Percentiles rank a stretch among this genome's conserved stretches.
These are phyloP conservation scores for Inga laurina DNA, from an alignment of 306 rosid species.

Conservation along the genomic window DNA sequence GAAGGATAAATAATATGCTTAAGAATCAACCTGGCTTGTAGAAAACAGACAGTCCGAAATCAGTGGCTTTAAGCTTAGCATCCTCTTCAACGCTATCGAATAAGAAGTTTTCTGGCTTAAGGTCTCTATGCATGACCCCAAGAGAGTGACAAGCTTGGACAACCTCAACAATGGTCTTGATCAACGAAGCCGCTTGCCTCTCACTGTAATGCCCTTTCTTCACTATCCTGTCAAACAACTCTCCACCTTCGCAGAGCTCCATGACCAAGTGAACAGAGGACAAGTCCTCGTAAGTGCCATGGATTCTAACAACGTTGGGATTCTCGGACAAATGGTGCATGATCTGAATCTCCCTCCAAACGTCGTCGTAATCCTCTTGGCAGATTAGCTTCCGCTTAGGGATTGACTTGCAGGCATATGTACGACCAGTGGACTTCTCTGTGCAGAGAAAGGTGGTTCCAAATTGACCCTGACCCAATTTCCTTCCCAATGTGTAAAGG, in stretches of 20 bases:
- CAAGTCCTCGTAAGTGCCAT: constrained; percentile 49
- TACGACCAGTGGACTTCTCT: constrained; percentile 30
- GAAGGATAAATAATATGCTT: background rate
- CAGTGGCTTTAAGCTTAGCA: constrained; percentile 58
- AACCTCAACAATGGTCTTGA: constrained; percentile 54
- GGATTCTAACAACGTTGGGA: constrained; percentile 48
- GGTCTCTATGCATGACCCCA: constrained; percentile 67
- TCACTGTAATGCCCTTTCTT: constrained; percentile 61
- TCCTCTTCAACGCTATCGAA: constrained; percentile 51
- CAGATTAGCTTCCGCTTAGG: constrained; percentile 52
- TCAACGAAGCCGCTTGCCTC: constrained; percentile 47
- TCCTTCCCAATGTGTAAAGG: constrained; percentile 43
- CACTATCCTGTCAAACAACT: constrained; percentile 57
- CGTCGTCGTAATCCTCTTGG: constrained; percentile 61
- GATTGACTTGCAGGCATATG: constrained; percentile 57
- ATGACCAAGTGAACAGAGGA: constrained; percentile 52
- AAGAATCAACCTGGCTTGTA: constrained; percentile 50
- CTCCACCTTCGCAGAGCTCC: constrained; percentile 62
- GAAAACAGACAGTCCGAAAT: constrained; percentile 55
- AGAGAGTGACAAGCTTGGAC: constrained; percentile 57
- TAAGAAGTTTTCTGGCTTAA: constrained; percentile 58
- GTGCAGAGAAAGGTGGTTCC: constrained; percentile 52
- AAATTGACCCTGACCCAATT: constrained; percentile 63
- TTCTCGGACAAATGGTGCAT: constrained; percentile 61
- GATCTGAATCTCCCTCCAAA: constrained; percentile 68